These are phyloP conservation scores for Aciculosporium take DNA, from an alignment of 2,329 filamentous ascomycete species.

Conservation along the genomic window DNA sequence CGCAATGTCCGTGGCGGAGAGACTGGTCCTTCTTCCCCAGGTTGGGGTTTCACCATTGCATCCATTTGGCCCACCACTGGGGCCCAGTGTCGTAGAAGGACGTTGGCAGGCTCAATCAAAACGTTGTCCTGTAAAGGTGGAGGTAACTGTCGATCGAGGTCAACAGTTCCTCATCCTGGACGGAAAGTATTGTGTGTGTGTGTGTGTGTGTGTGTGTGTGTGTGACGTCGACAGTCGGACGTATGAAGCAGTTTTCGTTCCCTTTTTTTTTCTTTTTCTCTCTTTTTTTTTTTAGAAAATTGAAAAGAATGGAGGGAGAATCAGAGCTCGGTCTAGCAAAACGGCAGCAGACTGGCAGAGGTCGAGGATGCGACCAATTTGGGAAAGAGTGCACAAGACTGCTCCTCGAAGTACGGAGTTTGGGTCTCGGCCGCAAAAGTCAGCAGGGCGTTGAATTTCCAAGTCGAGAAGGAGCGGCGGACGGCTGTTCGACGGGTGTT, in stretches of 20 bases:
- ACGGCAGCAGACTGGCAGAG: background rate
- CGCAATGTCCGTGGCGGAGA: constrained; percentile 6
- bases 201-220: too few relatives aligned
- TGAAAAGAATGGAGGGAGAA: too few relatives aligned
- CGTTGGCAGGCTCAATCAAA: constrained; percentile 7
- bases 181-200: too few relatives aligned
- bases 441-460: background rate
- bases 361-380: background rate
- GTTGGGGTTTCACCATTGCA: constrained; percentile 10
- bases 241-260: too few relatives aligned
- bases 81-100: constrained; percentile 10
- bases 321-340: background rate
- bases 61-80: constrained; percentile 8
- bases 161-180: background rate
- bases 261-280: background rate
- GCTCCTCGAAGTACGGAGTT: background rate
- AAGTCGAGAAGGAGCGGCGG: background rate
- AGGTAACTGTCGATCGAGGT: background rate
- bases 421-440: background rate
- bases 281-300: background rate
- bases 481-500: background rate
- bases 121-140: background rate
- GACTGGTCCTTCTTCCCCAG: constrained; percentile 7
- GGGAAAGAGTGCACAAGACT: background rate
- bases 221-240: too few relatives aligned